These are phyloP conservation scores for Oryza brachyantha DNA, from an alignment of 176 grass and related monocot genomes.

Conservation along the genomic window DNA sequence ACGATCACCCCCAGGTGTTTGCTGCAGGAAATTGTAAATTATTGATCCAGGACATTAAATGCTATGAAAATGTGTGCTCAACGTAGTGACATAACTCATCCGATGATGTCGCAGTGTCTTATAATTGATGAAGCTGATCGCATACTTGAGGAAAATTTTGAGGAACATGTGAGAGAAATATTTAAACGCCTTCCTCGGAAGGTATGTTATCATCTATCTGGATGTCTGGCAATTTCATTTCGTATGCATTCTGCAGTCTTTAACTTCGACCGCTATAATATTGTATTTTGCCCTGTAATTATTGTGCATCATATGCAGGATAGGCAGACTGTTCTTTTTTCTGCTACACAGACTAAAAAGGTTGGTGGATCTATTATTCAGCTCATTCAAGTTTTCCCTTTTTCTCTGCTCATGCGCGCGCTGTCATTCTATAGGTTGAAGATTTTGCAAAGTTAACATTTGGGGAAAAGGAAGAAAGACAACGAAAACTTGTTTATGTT, in stretches of 20 bases:
- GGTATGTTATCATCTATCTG: constrained; percentile 39
- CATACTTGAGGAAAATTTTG: constrained; percentile 92
- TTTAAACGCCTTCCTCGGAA: constrained; percentile 76
- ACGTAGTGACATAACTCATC: not conserved
- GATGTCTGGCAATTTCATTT: not conserved
- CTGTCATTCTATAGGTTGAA: constrained; percentile 59
- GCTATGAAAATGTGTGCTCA: not conserved
- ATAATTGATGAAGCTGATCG: constrained; percentile 98
- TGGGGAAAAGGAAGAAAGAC: no score
- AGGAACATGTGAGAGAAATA: constrained; percentile 99
- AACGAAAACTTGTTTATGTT: no score
- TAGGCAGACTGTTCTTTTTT: constrained; percentile 96
- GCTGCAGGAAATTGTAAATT: no score
- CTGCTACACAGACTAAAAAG: constrained; percentile 87
- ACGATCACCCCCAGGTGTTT: no score
- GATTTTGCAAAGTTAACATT: constrained; percentile 82
- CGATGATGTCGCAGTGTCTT: constrained; percentile 55
- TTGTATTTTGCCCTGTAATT: constrained; percentile 4
- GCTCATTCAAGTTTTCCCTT: not conserved
- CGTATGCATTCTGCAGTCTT: not conserved
- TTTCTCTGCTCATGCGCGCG: not conserved
- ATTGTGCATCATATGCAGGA: constrained; percentile 48
- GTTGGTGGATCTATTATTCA: constrained; percentile 38
- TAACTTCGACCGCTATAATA: not conserved
- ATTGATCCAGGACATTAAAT: not conserved